These are phyloP conservation scores for Apophysomyces elegans DNA, from an alignment of 371 early-diverging fungal genomes.

Conservation along the genomic window DNA sequence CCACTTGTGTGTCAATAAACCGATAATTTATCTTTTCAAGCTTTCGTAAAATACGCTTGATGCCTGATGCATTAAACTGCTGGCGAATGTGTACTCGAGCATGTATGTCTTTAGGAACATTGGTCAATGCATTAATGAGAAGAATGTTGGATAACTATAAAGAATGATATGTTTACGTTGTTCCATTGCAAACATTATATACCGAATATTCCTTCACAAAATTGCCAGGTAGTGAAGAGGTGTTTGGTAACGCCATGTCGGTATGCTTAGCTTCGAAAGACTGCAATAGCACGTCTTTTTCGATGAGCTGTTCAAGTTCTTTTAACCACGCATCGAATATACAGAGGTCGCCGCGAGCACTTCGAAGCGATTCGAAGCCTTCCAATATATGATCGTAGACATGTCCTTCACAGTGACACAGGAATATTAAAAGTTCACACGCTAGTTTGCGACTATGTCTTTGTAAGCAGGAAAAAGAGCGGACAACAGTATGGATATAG, in stretches of 20 bases:
- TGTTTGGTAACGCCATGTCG: conserved; percentile 54
- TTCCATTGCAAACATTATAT: conserved; percentile 11
- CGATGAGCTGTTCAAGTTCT: conserved; percentile 70
- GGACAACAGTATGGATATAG: conserved; percentile 67
- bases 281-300: conserved; percentile 69
- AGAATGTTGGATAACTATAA: conserved; percentile 71
- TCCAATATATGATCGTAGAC: conserved; percentile 70
- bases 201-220: conserved; percentile 74
- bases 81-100: conserved; percentile 71
- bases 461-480: conserved; percentile 74
- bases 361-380: conserved; percentile 50
- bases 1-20: conserved; percentile 69
- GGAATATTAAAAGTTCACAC: conserved; percentile 74
- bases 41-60: conserved; percentile 59
- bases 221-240: conserved; percentile 58
- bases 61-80: conserved; percentile 69
- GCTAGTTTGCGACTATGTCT: conserved; percentile 71
- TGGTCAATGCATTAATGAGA: conserved; percentile 74
- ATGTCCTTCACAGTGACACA: conserved; percentile 75
- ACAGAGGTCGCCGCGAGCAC: conserved; percentile 51
- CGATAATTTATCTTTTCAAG: conserved; percentile 65
- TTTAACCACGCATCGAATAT: conserved; percentile 80
- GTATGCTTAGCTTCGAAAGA: conserved; percentile 66
- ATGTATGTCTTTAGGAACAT: conserved; percentile 74
- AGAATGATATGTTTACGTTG: neutral